These are phyloP conservation scores for Chalciporus sphaerocephalus DNA, from an alignment of 768 basidiomycete genomes.

Conservation along the genomic window DNA sequence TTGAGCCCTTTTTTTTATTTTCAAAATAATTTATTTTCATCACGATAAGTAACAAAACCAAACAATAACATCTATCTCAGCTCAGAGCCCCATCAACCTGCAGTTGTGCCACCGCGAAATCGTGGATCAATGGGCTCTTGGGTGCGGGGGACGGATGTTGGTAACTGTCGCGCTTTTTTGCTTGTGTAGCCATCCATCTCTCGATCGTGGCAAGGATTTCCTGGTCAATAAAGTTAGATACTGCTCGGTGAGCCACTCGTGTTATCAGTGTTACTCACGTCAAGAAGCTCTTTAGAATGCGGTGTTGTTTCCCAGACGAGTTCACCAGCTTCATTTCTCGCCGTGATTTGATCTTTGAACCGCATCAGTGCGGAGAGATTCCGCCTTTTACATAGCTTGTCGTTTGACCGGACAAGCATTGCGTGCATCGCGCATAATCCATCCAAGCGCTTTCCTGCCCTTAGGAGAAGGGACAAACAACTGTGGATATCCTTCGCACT, in stretches of 20 bases:
- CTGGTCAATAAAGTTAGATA: conserved; percentile 12
- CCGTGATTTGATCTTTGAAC: conserved; percentile 18
- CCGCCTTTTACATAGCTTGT: conserved; percentile 29
- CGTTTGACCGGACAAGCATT: conserved; percentile 29
- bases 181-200: conserved; percentile 23
- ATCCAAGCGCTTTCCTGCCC: conserved; percentile 20
- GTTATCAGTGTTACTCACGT: conserved; percentile 11
- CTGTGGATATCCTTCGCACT: conserved; percentile 25
- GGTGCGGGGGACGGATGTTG: background rate
- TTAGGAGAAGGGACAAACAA: conserved; percentile 26
- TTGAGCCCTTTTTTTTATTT: conserved; percentile 8
- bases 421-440: conserved; percentile 36
- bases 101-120: conserved; percentile 23
- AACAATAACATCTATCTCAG: conserved; percentile 1
- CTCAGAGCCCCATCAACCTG: conserved; percentile 39
- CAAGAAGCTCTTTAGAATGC: conserved; percentile 14
- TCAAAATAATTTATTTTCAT: background rate
- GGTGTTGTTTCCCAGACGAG: conserved; percentile 20
- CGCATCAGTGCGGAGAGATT: conserved; percentile 14
- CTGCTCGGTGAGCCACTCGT: background rate
- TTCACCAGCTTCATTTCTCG: conserved; percentile 11
- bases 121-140: conserved; percentile 24
- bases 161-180: conserved; percentile 15
- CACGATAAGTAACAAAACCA: conserved; percentile 9
- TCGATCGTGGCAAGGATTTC: conserved; percentile 29